phyloP scores from a whole-genome alignment of 176 grass and related monocot species.

The Cenchrus americanus region DNA sequence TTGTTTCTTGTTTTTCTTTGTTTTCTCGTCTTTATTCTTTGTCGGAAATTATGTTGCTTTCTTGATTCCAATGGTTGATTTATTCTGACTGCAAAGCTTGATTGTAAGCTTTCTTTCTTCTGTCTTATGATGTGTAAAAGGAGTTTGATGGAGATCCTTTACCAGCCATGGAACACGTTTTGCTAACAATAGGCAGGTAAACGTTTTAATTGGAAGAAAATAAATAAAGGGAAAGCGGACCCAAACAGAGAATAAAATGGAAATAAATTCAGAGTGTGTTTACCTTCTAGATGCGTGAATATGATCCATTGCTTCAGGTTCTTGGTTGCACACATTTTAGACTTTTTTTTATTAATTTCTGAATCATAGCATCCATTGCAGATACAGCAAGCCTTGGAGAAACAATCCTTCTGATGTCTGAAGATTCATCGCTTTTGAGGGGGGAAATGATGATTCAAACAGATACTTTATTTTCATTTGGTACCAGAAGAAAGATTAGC shows the following conservation, averaged over 20 bases:
- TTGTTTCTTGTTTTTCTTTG: neutral
- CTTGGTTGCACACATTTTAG: neutral
- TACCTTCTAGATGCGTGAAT: constrained; percentile 35
- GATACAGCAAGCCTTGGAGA: constrained; percentile 13
- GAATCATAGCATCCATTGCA: neutral
- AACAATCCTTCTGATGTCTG: constrained; percentile 19
- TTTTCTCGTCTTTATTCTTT: constrained; percentile 8
- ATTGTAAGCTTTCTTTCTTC: constrained; percentile 47
- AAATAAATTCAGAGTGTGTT: constrained; percentile 29
- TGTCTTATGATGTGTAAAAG: constrained; percentile 59
- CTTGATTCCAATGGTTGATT: constrained; percentile 25
- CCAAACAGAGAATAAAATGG: constrained; percentile 27
- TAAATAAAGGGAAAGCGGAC: constrained; percentile 42
- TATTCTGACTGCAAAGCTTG: constrained; percentile 39
- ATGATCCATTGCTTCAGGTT: constrained; percentile 18
- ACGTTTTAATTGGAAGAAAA: constrained; percentile 38
- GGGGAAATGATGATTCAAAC: neutral
- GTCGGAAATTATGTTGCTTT: constrained; percentile 17
- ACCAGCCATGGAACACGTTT: constrained; percentile 37
- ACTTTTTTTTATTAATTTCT: constrained; percentile 1
- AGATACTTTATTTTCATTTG: neutral
- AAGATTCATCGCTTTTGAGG: constrained; percentile 10
- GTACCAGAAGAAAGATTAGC: constrained; percentile 15
- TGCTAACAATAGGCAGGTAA: constrained; percentile 45
- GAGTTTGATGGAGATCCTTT: constrained; percentile 69